Conservation (phyloP, 352 stramenopile species). For the Phytophthora sojae region DNA sequence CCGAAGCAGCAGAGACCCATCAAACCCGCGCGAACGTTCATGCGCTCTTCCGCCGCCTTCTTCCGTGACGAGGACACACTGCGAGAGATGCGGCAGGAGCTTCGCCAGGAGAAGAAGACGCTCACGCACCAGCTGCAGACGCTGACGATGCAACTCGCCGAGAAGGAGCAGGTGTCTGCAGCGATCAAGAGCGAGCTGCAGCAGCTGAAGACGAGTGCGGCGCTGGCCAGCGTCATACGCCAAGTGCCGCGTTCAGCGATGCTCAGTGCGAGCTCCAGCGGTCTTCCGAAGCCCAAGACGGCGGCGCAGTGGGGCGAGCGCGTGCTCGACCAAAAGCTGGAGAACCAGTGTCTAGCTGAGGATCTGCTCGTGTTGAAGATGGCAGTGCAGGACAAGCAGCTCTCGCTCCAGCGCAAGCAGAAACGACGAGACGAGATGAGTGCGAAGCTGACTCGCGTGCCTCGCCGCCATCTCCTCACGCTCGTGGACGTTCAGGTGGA, state of each 20-base stretch:
- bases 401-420: slow-evolving; percentile 23
- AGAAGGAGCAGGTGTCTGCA: slow-evolving; percentile 44
- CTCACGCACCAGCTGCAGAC: slow-evolving; percentile 43
- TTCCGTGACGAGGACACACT: slow-evolving; percentile 68
- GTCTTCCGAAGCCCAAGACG: slow-evolving; percentile 27
- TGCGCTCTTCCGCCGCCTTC: slow-evolving; percentile 39
- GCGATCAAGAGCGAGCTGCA: slow-evolving; percentile 57
- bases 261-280: slow-evolving; percentile 5
- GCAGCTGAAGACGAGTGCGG: slow-evolving; percentile 63
- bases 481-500: slow-evolving; percentile 64
- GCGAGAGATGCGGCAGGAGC: slow-evolving; percentile 41
- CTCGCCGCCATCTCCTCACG: slow-evolving; percentile 53
- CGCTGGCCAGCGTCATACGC: slow-evolving; percentile 43
- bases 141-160: slow-evolving; percentile 39
- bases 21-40: slow-evolving; percentile 26
- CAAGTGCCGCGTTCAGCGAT: slow-evolving; percentile 12
- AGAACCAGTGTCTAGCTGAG: slow-evolving; percentile 46
- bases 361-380: slow-evolving; percentile 47
- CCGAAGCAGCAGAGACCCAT: slow-evolving; percentile 5
- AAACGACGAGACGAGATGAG: slow-evolving; percentile 46
- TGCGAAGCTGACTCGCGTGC: slow-evolving; percentile 40
- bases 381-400: slow-evolving; percentile 34
- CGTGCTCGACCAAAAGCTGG: slow-evolving; percentile 51
- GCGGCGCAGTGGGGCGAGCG: slow-evolving; percentile 54
- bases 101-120: slow-evolving; percentile 51